phyloP scores from a whole-genome alignment of 2,329 filamentous ascomycete species.

The Neofusicoccum umdonicola region DNA sequence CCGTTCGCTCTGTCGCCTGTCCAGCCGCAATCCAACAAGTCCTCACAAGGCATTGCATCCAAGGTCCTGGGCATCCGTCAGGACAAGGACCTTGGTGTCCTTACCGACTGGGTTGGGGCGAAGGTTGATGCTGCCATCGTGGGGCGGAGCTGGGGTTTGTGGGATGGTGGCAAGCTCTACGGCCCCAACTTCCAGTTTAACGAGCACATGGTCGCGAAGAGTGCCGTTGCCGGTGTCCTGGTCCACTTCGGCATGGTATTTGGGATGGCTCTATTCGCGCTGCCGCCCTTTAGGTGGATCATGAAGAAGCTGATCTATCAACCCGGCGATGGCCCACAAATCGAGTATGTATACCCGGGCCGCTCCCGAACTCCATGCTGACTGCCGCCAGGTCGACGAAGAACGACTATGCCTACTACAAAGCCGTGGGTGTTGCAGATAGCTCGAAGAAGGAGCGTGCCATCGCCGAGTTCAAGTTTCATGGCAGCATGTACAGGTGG shows the following conservation, averaged over 20 bases:
- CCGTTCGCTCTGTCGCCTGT: conserved; percentile 54
- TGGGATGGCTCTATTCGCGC: conserved; percentile 43
- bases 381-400: conserved; percentile 49
- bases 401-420: conserved; percentile 62
- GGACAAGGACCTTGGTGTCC: conserved; percentile 56
- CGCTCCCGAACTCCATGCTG: not conserved
- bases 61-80: conserved; percentile 52
- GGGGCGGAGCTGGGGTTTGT: conserved; percentile 59
- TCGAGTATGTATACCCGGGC: conserved; percentile 34
- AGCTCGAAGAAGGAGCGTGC: conserved; percentile 50
- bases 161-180: conserved; percentile 42
- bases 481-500: conserved; percentile 65
- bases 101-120: conserved; percentile 55
- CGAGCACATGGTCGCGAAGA: conserved; percentile 55
- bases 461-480: conserved; percentile 54
- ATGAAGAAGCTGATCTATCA: conserved; percentile 47
- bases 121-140: conserved; percentile 57
- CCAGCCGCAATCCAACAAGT: conserved; percentile 34
- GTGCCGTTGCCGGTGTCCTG: conserved; percentile 46
- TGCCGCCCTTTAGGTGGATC: conserved; percentile 56
- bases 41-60: conserved; percentile 34
- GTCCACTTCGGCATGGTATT: conserved; percentile 51
- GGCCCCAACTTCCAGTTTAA: conserved; percentile 58
- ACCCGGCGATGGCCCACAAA: conserved; percentile 51
- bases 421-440: conserved; percentile 61